phyloP scores from a whole-genome alignment of 768 basidiomycete genomes.

The Calocera viscosa region DNA sequence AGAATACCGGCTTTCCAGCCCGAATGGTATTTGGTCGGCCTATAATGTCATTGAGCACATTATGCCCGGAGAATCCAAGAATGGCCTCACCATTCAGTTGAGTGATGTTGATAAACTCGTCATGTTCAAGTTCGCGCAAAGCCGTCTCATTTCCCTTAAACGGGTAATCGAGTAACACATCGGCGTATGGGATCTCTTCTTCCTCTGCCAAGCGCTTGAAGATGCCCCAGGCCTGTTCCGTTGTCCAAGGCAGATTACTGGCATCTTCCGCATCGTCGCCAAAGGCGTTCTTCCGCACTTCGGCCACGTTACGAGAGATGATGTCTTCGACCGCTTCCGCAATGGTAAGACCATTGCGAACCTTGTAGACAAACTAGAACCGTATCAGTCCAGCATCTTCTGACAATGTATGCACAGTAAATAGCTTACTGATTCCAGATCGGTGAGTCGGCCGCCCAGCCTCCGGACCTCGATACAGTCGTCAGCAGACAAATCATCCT shows the following conservation, averaged over 20 bases:
- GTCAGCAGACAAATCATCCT: constrained; percentile 40
- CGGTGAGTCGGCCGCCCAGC: constrained; percentile 82
- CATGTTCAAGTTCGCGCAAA: constrained; percentile 74
- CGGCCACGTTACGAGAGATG: constrained; percentile 60
- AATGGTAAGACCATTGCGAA: constrained; percentile 56
- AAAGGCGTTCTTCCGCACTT: constrained; percentile 82
- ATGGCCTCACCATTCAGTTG: constrained; percentile 50
- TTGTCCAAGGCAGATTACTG: constrained; percentile 67
- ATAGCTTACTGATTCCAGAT: constrained; percentile 73
- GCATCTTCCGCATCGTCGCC: constrained; percentile 87
- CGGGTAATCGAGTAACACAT: constrained; percentile 66
- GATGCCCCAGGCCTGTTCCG: constrained; percentile 79
- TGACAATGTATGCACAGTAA: constrained; percentile 10
- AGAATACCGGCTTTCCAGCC: constrained; percentile 84
- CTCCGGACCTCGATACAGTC: constrained; percentile 51
- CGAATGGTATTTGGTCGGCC: constrained; percentile 73
- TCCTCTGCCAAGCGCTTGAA: constrained; percentile 57
- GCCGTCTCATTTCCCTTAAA: constrained; percentile 85
- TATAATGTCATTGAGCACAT: constrained; percentile 21
- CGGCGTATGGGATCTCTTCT: constrained; percentile 70
- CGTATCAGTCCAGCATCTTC: not conserved
- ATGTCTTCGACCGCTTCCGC: constrained; percentile 85
- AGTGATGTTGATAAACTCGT: constrained; percentile 69
- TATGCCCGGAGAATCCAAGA: not conserved
- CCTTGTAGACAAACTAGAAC: constrained; percentile 68